A percentile compares a stretch with the other conserved stretches of the same genome.
Evolutionary conservation across 2,329 filamentous ascomycete genomes (phyloP).

Genomic region (Apiospora hydei): DNA sequence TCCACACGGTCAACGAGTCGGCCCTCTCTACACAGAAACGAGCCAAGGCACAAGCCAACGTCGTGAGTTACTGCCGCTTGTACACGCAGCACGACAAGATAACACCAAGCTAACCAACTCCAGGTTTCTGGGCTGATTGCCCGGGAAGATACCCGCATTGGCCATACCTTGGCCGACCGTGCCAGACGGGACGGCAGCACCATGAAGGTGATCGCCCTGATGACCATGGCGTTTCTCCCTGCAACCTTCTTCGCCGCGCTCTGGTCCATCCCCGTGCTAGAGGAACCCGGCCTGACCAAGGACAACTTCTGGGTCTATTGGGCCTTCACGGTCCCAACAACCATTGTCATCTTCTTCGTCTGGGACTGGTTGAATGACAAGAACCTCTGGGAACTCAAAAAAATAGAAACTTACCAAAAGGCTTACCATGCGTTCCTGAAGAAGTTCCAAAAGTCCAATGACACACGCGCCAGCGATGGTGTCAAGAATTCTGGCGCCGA

Average conservation of each 20-base stretch:
- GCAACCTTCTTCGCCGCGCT: conserved; percentile 48
- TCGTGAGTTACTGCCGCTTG: conserved; percentile 19
- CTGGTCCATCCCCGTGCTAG: conserved; percentile 33
- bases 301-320: conserved; percentile 29
- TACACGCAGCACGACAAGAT: neutral
- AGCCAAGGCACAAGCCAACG: conserved; percentile 27
- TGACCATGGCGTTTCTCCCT: conserved; percentile 50
- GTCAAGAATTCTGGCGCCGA: neutral
- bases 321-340: conserved; percentile 25
- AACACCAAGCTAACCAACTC: neutral
- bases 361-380: conserved; percentile 28
- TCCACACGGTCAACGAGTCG: conserved; percentile 26
- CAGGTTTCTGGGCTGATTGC: conserved; percentile 22
- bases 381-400: neutral
- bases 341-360: conserved; percentile 24
- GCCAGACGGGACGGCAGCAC: conserved; percentile 42
- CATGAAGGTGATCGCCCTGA: conserved; percentile 48
- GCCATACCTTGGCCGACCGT: conserved; percentile 31
- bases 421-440: neutral
- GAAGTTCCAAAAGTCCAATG: neutral
- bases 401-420: neutral
- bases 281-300: neutral
- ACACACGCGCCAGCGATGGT: neutral
- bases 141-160: conserved; percentile 16
- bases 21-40: conserved; percentile 20